Percentiles rank a stretch among this genome's conserved stretches.
phyloP scores from a whole-genome alignment of 306 rosid genomes.

The Pterocarpus macrocarpus region DNA sequence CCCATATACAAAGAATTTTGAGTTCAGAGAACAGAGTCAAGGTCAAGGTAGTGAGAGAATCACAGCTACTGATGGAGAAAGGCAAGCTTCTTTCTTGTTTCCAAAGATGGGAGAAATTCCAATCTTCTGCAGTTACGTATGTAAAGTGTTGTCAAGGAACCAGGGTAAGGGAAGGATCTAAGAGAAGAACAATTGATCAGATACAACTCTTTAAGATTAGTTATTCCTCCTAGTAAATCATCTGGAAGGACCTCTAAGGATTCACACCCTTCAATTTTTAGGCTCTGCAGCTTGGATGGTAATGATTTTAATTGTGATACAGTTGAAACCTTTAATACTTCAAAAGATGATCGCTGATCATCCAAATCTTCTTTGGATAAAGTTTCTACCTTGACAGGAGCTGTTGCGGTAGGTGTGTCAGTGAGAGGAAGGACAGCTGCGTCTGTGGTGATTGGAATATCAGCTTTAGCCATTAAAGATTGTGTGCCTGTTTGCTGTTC shows the following conservation, averaged over 20 bases:
- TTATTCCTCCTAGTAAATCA: conserved; percentile 11
- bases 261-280: conserved; percentile 45
- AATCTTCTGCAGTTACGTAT: conserved; percentile 34
- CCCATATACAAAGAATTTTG: conserved; percentile 26
- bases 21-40: conserved; percentile 20
- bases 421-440: background rate
- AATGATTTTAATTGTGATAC: conserved; percentile 36
- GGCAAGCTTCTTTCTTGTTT: conserved; percentile 18
- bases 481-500: conserved; percentile 18
- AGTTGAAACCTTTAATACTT: conserved; percentile 45
- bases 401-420: background rate
- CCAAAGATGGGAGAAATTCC: conserved; percentile 16
- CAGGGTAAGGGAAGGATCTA: conserved; percentile 22
- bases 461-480: conserved; percentile 34
- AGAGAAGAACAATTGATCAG: conserved; percentile 42
- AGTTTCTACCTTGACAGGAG: background rate
- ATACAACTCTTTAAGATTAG: conserved; percentile 39
- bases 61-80: conserved; percentile 31
- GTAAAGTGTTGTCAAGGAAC: conserved; percentile 36
- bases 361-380: conserved; percentile 39
- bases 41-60: conserved; percentile 25
- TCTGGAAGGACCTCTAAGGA: conserved; percentile 40
- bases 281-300: conserved; percentile 34
- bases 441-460: background rate
- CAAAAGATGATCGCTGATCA: conserved; percentile 48